Percentiles rank a stretch among this genome's conserved stretches.
Conservation (phyloP, 177 flowering plant genomes). For the Tripterygium wilfordii region DNA sequence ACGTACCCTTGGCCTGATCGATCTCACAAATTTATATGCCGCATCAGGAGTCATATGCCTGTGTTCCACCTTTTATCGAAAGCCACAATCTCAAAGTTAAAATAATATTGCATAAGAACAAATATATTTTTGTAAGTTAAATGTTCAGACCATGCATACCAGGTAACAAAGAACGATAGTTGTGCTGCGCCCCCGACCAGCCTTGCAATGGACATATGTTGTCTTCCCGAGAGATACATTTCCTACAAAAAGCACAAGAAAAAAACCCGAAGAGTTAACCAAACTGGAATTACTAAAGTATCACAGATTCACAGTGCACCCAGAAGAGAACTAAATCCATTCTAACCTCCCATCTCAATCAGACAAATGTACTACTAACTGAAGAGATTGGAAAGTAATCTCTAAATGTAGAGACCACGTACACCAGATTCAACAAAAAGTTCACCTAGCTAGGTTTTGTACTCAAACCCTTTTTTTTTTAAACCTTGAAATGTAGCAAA, state of each 20-base stretch:
- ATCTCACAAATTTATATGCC: conserved; percentile 63
- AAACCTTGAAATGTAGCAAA: too few species aligned
- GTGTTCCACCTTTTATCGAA: conserved; percentile 54
- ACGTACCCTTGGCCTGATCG: conserved; percentile 74
- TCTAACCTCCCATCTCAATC: not conserved
- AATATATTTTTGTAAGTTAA: conserved; percentile 6
- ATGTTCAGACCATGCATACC: conserved; percentile 16
- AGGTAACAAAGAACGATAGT: conserved; percentile 81
- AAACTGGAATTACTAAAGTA: too few species aligned
- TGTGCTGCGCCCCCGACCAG: conserved; percentile 93
- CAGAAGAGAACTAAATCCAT: not conserved
- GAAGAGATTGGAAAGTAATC: too few species aligned
- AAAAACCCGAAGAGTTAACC: not conserved
- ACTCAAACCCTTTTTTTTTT: too few species aligned
- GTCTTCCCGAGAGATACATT: conserved; percentile 57
- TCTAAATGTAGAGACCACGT: too few species aligned
- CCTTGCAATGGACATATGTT: conserved; percentile 89
- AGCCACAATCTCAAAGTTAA: conserved; percentile 3
- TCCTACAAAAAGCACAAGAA: conserved; percentile 25
- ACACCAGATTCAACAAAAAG: too few species aligned
- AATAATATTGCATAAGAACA: not conserved
- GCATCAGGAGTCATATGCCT: conserved; percentile 68
- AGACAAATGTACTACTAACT: too few species aligned
- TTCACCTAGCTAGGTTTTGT: not conserved
- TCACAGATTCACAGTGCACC: too few species aligned